These are phyloP conservation scores for Aquilaria agallochum DNA, from an alignment of 441 rosid species.

Conservation along the genomic window DNA sequence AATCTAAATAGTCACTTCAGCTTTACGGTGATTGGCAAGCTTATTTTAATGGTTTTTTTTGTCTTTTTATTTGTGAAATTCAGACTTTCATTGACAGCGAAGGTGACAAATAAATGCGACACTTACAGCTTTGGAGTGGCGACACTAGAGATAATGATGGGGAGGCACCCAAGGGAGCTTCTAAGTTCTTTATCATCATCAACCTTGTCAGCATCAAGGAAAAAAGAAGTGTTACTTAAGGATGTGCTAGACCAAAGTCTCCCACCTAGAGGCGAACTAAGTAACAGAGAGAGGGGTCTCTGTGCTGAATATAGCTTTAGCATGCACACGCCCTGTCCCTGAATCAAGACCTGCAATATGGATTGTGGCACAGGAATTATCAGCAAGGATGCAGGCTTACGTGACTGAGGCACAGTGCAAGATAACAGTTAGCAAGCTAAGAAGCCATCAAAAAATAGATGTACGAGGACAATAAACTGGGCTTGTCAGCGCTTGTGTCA, in stretches of 20 bases:
- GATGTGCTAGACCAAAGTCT: constrained; percentile 42
- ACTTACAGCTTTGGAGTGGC: constrained; percentile 61
- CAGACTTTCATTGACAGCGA: constrained; percentile 47
- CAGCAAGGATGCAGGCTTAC: constrained; percentile 30
- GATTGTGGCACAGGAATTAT: constrained; percentile 44
- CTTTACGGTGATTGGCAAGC: too few species aligned
- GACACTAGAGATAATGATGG: constrained; percentile 52
- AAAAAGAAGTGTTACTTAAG: constrained; percentile 23
- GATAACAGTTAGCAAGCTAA: constrained; percentile 22
- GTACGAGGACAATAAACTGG: too few species aligned
- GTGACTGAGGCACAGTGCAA: constrained; percentile 22
- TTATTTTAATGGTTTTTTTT: too few species aligned
- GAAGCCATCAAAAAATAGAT: constrained; percentile 18
- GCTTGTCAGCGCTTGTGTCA: too few species aligned
- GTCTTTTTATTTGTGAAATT: not conserved
- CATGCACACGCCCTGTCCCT: constrained; percentile 33
- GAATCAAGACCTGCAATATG: constrained; percentile 46
- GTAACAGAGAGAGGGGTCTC: constrained; percentile 39
- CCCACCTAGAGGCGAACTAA: constrained; percentile 26
- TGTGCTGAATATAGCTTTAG: constrained; percentile 31
- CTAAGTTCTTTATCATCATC: constrained; percentile 21
- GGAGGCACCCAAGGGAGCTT: constrained; percentile 58
- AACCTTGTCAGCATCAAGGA: constrained; percentile 11
- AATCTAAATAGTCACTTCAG: not conserved
- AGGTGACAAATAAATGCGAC: constrained; percentile 46